Evolutionary conservation across 2,329 filamentous ascomycete species (phyloP), one percentile per base, ranked within the genome.

Genomic region (Exophiala sideris): DNA sequence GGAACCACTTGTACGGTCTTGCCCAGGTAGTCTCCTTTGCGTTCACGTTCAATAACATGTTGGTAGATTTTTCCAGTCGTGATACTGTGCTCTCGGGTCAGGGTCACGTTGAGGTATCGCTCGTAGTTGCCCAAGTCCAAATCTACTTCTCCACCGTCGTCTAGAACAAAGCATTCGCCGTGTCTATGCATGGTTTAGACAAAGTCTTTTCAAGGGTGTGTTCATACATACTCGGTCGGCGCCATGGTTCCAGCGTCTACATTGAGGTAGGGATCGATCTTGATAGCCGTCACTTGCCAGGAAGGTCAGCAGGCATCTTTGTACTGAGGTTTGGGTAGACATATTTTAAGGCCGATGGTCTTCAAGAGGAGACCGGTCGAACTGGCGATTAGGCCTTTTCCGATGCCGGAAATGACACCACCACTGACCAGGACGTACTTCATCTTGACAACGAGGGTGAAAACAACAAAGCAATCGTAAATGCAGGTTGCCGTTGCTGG

Each of bases 41-140:
- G 76, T 72, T 87, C 84, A 58, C 83, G 84, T 66, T 91, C 83
- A 65, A 96, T 91, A 50, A 96, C 91, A 65, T 88, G 84, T 67
- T 89, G 81, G 74, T 96, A 97, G 64, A 97, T 90, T 77, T 97
- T 96, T 68, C 94, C 94, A 5, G 92, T 96, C 3, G 94, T 99
- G 73, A 99, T 95, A 73, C 97, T 97, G 77, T 92, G 90, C 64
- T 96, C 91, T 58, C 86, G 80, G 7, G 84, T 89, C 57, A 97
- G 79, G 51, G 86, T 88, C 61, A 92, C 86, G 66, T 86, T 86
- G 50, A 96, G 84, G 69, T 95, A 95, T 40, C 86, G 81, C 70
- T 89, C 86, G 73, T 88, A 89, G 71, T 89, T 89, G 61, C 86
- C 86, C 33, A 89, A 77, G 68, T 89, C 86, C 54, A 89, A 80